Evolutionary conservation across 371 early-diverging fungal species (phyloP).

Genomic region (Apophysomyces variabilis): DNA sequence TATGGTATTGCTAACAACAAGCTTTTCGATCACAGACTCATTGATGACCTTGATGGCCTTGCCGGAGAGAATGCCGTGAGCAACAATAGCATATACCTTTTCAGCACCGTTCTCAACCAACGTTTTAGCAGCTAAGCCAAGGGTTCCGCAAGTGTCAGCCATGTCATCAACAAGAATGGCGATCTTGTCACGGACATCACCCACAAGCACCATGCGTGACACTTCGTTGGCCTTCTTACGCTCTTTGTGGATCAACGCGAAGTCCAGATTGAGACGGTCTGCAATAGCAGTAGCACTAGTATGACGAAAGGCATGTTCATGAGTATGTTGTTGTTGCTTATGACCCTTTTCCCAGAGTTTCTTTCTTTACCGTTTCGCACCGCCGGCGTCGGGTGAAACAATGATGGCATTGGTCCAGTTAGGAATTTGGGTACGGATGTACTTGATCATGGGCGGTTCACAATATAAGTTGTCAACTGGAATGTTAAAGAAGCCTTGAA

Average conservation of each 20-base stretch:
- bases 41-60: conserved; percentile 92
- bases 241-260: conserved; percentile 99
- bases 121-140: conserved; percentile 91
- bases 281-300: conserved; percentile 92
- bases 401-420: conserved; percentile 87
- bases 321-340: not conserved
- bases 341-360: not conserved
- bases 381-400: conserved; percentile 98
- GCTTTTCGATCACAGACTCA: conserved; percentile 80
- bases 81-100: conserved; percentile 95
- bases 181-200: conserved; percentile 90
- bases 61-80: conserved; percentile 93
- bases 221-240: conserved; percentile 95
- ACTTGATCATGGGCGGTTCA: conserved; percentile 91
- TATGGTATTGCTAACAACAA: conserved; percentile 94
- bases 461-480: conserved; percentile 97
- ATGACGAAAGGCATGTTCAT: not conserved
- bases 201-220: conserved; percentile 95
- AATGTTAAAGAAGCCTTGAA: conserved; percentile 98
- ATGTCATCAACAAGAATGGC: conserved; percentile 98
- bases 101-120: conserved; percentile 91
- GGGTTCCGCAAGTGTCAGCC: conserved; percentile 97
- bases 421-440: conserved; percentile 85
- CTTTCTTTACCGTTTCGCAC: conserved; percentile 89
- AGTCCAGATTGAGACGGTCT: conserved; percentile 93